A percentile compares a stretch with the other conserved stretches of the same genome.
phyloP scores from a whole-genome alignment of 2,329 filamentous ascomycete species.

The Sclerotinia glacialis region DNA sequence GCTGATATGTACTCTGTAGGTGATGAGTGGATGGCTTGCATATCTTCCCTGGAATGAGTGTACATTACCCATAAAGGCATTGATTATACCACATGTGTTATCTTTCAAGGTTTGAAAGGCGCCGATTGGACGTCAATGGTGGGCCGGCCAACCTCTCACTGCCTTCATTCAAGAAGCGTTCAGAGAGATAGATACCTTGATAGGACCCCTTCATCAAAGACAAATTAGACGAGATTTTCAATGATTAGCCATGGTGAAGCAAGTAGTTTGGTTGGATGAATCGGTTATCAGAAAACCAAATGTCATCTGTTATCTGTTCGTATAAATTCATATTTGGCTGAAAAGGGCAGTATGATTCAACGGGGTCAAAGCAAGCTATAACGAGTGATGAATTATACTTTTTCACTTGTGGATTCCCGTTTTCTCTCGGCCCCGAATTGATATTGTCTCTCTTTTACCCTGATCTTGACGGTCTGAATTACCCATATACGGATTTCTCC shows the following conservation, averaged over 20 bases:
- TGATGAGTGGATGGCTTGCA: constrained; percentile 15
- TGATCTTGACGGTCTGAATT: neutral
- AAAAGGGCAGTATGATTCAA: neutral
- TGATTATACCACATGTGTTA: neutral
- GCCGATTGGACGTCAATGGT: neutral
- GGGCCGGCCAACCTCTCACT: neutral
- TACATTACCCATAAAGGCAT: neutral
- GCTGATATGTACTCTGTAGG: constrained; percentile 6
- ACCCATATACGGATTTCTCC: neutral
- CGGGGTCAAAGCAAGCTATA: constrained; percentile 7
- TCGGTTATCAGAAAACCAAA: neutral
- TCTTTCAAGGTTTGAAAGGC: neutral
- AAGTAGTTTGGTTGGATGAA: neutral
- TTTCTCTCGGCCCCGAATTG: neutral
- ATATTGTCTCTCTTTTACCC: neutral
- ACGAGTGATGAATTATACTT: neutral
- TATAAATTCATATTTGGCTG: neutral
- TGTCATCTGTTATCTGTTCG: neutral
- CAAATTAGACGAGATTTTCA: constrained; percentile 3
- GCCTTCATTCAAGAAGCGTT: neutral
- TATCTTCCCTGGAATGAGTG: neutral
- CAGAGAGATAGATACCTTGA: neutral
- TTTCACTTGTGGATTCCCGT: neutral
- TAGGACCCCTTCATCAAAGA: neutral
- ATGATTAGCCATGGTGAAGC: neutral